Base-by-base conservation (phyloP, 345 rosid species). In the Salix brachista region DNA sequence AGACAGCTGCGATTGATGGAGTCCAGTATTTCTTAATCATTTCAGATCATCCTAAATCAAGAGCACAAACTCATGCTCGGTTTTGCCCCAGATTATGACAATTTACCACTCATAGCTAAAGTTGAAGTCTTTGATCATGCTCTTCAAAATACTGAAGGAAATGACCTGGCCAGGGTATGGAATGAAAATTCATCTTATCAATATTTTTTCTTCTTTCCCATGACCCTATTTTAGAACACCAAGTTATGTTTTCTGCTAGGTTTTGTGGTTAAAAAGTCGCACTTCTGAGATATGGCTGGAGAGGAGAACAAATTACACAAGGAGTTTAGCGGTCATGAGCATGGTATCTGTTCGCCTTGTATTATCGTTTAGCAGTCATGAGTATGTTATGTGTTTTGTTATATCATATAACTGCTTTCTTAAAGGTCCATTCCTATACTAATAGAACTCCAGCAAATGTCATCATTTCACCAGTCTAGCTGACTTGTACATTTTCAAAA, bases 251-350 rank as follows among this genome's bases (percentile, higher is more conserved):
- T 70, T 83, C 70, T 80, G 75, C 50, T 77, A 96, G 99, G 98
- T 96, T 80, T 98, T 93, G 75, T 96, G 99, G 98, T 87, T 96
- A 81, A 96, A 96, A 86, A 96, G 99, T 85, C 94, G 96, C 67
- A 91, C 97, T 34, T 93, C 99, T 77, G 99, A 96, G 86, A 91
- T 91, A 41, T 96, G 99, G 99, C 88, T 96, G 42, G 99, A 96
- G 86, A 93, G 99, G 85, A 89, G 99, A 87, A 96, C 99, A 67
- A 96, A 93, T 82, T 96, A 93, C 77, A 96, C 98, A 34, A 85
- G 99, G 86, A 96, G 99, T 81, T 90, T 93, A 84, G 99, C 99
- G 23, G 99, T 96, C 77, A 96, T 96, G 99, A 96, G 99, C 86
- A 96, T 96, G 99, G 99, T 95, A 91, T 71, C 91, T 42, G 50